These are phyloP conservation scores for Perkinsus chesapeaki DNA, from an alignment of 169 alveolate species.

Conservation along the genomic window DNA sequence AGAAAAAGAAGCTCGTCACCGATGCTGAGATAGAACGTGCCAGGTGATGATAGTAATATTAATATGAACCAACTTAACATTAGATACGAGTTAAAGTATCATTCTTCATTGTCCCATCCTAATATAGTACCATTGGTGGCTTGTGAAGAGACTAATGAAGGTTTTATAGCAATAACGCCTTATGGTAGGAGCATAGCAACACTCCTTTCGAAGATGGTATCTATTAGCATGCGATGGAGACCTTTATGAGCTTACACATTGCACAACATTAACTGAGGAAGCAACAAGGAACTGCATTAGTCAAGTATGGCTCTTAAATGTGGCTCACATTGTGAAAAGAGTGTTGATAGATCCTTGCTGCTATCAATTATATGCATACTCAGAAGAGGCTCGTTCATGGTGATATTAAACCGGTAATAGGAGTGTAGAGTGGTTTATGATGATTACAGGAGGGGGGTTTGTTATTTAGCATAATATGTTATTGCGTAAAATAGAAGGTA, in stretches of 20 bases:
- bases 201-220: not conserved
- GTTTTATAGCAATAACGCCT: not conserved
- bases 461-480: not conserved
- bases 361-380: not conserved
- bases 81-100: not conserved
- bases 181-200: not conserved
- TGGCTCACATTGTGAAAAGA: not conserved
- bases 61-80: not conserved
- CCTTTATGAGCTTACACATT: not conserved
- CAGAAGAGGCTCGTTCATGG: not conserved
- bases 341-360: not conserved
- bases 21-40: not conserved
- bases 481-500: not conserved
- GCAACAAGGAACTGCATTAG: not conserved
- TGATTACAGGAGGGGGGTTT: not conserved
- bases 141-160: not conserved
- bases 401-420: not conserved
- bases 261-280: not conserved
- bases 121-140: not conserved
- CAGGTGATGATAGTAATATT: not conserved
- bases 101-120: not conserved
- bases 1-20: not conserved
- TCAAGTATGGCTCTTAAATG: too few species aligned
- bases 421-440: not conserved
- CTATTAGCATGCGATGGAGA: not conserved